phyloP scores from a whole-genome alignment of 2,329 filamentous ascomycete genomes.

The Cladosporium cucumerinum region DNA sequence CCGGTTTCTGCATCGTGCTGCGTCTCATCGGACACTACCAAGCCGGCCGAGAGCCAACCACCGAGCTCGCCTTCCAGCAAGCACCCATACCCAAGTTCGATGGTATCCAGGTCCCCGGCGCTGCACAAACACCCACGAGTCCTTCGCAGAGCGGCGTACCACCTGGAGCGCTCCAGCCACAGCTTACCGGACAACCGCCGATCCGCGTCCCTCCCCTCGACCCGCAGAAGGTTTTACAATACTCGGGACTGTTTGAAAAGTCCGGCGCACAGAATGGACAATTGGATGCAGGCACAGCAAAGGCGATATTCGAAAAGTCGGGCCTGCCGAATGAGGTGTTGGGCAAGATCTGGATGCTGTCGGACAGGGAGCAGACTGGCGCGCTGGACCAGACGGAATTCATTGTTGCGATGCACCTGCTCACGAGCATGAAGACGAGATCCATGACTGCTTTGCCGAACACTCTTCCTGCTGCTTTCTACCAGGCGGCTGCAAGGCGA shows the following conservation, averaged over 20 bases:
- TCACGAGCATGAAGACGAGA: conserved; percentile 86
- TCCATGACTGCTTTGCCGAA: conserved; percentile 74
- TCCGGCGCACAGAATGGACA: conserved; percentile 74
- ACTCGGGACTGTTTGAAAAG: conserved; percentile 84
- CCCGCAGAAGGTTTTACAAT: conserved; percentile 85
- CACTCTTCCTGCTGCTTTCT: conserved; percentile 77
- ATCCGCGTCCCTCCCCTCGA: conserved; percentile 86
- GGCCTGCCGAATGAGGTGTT: conserved; percentile 84
- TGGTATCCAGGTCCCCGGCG: conserved; percentile 56
- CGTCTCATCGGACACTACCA: conserved; percentile 95
- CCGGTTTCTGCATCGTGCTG: conserved; percentile 89
- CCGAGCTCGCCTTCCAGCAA: conserved; percentile 77
- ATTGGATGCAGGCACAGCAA: conserved; percentile 70
- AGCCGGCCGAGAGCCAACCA: conserved; percentile 74
- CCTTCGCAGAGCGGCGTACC: conserved; percentile 26
- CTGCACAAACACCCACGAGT: conserved; percentile 20
- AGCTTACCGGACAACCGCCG: conserved; percentile 49
- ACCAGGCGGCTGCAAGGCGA: conserved; percentile 81
- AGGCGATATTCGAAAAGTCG: conserved; percentile 92
- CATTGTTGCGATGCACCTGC: conserved; percentile 95
- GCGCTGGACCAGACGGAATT: conserved; percentile 86
- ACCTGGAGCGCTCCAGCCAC: conserved; percentile 30
- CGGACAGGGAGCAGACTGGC: conserved; percentile 89
- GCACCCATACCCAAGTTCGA: conserved; percentile 93
- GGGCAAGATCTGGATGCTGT: conserved; percentile 93